Base-by-base conservation (phyloP, 1,284 basidiomycete species). In the Neonothopanus nambi region DNA sequence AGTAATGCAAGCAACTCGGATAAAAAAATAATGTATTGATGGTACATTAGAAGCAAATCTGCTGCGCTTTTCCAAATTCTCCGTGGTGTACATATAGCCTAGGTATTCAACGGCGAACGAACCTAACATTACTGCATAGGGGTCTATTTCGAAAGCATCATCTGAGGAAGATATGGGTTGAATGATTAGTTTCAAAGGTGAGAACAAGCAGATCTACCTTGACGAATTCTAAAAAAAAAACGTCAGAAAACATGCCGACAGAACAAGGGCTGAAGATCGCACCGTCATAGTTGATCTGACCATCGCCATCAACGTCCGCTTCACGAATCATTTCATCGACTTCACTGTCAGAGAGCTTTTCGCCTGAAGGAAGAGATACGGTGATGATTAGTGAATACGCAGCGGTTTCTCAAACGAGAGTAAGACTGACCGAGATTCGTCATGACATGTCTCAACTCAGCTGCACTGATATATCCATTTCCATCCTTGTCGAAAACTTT, bases 241-340 rank as follows among this genome's bases (percentile, higher is more conserved):
- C 35, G 38, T 26, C 20, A 18, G 36, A 45, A 26, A 8, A 21
- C n/a, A 28, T 21, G 50, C 23, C 18, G n/a, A n/a, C 21, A 9
- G 40, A 24, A 23, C 18, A 2, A 37, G 8, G 21, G n/a, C 3
- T 21, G 21, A 47, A 11, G 20, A 13, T 71, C 82, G 59, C 59
- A 90, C 89, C 89, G 6, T 86, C 83, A 67, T 91, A 91, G 72
- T 92, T 90, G 73, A 91, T 91, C 72, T 91, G 89, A 33, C 93
- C 93, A 69, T 95, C 93, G 39, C 93, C 95, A 67, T 98, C 95
- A 49, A 93, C 84, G 72, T 99, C 96, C 51, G 96, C 96, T 74
- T 98, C 96, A 55, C 94, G 85, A 70, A 99, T 98, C 96, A 99
- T 98, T 77, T 97, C 94, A 63, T 95, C 91, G 57, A 98, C 93